Conservation (phyloP, 177 flowering plant genomes). For the Vitis hybrid region DNA sequence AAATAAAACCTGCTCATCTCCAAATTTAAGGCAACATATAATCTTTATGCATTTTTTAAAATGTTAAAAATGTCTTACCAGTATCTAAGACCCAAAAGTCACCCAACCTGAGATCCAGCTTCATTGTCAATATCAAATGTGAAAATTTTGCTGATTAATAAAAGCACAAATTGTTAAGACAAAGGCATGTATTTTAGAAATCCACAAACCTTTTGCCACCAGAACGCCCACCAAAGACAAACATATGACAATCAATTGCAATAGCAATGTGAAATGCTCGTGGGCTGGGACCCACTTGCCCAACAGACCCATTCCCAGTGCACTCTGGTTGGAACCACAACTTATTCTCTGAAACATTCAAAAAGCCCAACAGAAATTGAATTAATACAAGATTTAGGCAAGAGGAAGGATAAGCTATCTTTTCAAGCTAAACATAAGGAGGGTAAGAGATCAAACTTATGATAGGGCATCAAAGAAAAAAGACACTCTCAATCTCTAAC, state of each 20-base stretch:
- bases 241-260: slow-evolving; percentile 91
- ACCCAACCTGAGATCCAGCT: slow-evolving; percentile 72
- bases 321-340: slow-evolving; percentile 95
- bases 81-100: slow-evolving; percentile 99
- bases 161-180: background rate
- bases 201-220: slow-evolving; percentile 70
- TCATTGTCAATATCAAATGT: slow-evolving; percentile 11
- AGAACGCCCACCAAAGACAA: slow-evolving; percentile 93
- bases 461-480: too few species aligned
- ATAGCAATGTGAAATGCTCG: slow-evolving; percentile 94
- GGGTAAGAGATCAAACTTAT: too few species aligned
- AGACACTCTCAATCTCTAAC: too few species aligned
- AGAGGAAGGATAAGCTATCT: too few species aligned
- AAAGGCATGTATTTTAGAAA: background rate
- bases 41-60: too few species aligned
- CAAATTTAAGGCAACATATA: too few species aligned
- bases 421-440: too few species aligned
- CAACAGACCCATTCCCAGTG: slow-evolving; percentile 85
- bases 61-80: slow-evolving; percentile 43
- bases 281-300: slow-evolving; percentile 80
- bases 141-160: background rate
- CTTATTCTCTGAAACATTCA: slow-evolving; percentile 65
- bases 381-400: background rate
- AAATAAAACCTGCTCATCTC: too few species aligned
- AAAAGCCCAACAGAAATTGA: slow-evolving; percentile 13